Conservation (phyloP, 352 stramenopile genomes). For the Globisporangium barbulae region DNA sequence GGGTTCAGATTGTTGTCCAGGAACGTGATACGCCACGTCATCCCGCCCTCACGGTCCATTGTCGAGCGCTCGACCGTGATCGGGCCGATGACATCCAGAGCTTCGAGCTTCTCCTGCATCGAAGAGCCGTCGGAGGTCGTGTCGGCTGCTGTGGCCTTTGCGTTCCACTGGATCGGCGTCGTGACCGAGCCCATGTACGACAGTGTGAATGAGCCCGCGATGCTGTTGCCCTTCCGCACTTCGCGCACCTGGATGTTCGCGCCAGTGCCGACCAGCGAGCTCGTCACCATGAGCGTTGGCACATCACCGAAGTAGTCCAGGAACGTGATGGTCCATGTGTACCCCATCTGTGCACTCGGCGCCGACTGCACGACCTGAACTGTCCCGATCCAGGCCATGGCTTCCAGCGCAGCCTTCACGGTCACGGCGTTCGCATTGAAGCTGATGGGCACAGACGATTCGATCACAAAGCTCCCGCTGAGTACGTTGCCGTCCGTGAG, state of each 20-base stretch:
- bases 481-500: slow-evolving; percentile 74
- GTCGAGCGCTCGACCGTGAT: slow-evolving; percentile 38
- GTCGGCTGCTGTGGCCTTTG: slow-evolving; percentile 29
- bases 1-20: slow-evolving; percentile 66
- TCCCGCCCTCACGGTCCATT: slow-evolving; percentile 54
- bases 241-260: slow-evolving; percentile 55
- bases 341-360: slow-evolving; percentile 56
- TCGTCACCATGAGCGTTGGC: slow-evolving; percentile 51
- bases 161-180: slow-evolving; percentile 45
- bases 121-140: slow-evolving; percentile 51
- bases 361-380: slow-evolving; percentile 54
- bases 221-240: slow-evolving; percentile 64
- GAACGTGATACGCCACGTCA: slow-evolving; percentile 70
- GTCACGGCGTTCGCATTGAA: slow-evolving; percentile 48
- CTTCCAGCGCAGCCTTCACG: slow-evolving; percentile 50
- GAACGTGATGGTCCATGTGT: slow-evolving; percentile 77
- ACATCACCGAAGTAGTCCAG: slow-evolving; percentile 69
- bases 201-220: slow-evolving; percentile 63
- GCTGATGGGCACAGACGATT: slow-evolving; percentile 49
- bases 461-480: slow-evolving; percentile 66
- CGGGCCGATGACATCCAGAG: slow-evolving; percentile 45
- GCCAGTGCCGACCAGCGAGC: slow-evolving; percentile 57
- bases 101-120: slow-evolving; percentile 70
- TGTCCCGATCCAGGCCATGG: slow-evolving; percentile 53
- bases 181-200: slow-evolving; percentile 41